Evolutionary conservation across 352 stramenopile species (phyloP).

Genomic region (Halophytophthora polymorphica): DNA sequence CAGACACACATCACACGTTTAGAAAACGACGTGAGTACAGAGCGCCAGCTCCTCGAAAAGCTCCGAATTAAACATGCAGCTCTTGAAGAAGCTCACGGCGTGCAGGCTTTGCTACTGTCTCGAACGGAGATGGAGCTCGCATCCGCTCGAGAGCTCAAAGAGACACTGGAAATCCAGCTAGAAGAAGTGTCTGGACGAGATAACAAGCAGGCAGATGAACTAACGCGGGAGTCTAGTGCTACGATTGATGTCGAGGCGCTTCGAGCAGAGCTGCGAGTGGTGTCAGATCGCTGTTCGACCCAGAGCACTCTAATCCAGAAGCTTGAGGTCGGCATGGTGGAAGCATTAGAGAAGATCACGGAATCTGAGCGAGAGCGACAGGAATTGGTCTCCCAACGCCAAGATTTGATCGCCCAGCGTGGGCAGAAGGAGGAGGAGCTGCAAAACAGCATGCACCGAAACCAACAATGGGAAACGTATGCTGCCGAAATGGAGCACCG

Average conservation of each 20-base stretch:
- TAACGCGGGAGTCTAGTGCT: slow-evolving; percentile 21
- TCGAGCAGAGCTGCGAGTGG: slow-evolving; percentile 19
- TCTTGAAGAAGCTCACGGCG: slow-evolving; percentile 5
- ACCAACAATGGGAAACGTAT: neutral
- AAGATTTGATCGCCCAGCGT: neutral
- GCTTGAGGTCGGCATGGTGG: slow-evolving; percentile 7
- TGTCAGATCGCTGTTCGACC: slow-evolving; percentile 18
- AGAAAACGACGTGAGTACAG: neutral
- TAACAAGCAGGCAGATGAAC: slow-evolving; percentile 14
- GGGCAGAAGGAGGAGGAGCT: slow-evolving; percentile 4
- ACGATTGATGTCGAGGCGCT: slow-evolving; percentile 18
- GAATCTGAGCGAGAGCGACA: slow-evolving; percentile 13
- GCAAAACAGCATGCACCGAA: neutral
- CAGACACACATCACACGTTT: slow-evolving; percentile 1
- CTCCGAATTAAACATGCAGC: slow-evolving; percentile 3
- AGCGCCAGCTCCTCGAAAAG: slow-evolving; percentile 5
- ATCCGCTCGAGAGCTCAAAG: slow-evolving; percentile 11
- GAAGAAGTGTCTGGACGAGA: slow-evolving; percentile 1
- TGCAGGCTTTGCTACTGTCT: slow-evolving; percentile 7
- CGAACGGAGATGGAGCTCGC: slow-evolving; percentile 17
- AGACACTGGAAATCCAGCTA: slow-evolving; percentile 9
- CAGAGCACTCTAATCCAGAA: slow-evolving; percentile 19
- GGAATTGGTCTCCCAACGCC: slow-evolving; percentile 2
- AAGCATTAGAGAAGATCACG: neutral
- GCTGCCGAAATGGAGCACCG: slow-evolving; percentile 8